phyloP scores from a whole-genome alignment of 768 basidiomycete genomes.

The Hydnomerulius pinastri region DNA sequence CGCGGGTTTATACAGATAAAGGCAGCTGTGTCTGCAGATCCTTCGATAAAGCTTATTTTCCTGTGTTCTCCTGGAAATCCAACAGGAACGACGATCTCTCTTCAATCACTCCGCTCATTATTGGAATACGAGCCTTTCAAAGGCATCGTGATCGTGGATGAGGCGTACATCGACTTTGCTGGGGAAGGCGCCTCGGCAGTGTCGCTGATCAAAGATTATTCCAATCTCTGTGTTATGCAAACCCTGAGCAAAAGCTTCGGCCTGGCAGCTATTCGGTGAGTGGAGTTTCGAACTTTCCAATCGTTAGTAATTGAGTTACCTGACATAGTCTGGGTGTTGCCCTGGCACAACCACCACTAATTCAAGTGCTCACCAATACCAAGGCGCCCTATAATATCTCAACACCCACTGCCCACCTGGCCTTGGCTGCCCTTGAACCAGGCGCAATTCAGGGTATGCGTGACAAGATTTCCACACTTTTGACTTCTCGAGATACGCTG shows the following conservation, averaged over 20 bases:
- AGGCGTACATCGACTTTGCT: constrained; percentile 97
- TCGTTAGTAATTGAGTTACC: not conserved
- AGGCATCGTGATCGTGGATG: constrained; percentile 92
- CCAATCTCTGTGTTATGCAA: constrained; percentile 93
- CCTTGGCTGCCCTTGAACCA: constrained; percentile 73
- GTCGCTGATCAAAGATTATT: constrained; percentile 73
- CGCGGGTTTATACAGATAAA: constrained; percentile 59
- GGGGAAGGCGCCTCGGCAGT: constrained; percentile 61
- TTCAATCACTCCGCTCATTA: constrained; percentile 64
- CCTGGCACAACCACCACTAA: constrained; percentile 84
- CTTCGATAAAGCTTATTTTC: constrained; percentile 87
- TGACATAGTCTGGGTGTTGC: constrained; percentile 79
- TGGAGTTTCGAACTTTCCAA: not conserved
- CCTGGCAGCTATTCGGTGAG: constrained; percentile 90
- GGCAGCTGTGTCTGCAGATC: constrained; percentile 63
- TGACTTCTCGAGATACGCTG: constrained; percentile 57
- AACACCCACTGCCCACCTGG: constrained; percentile 82
- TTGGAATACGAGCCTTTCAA: constrained; percentile 82
- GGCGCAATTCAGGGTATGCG: constrained; percentile 64
- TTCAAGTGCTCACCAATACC: constrained; percentile 90
- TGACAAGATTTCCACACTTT: constrained; percentile 59
- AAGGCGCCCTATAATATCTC: constrained; percentile 99
- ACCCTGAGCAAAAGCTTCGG: constrained; percentile 97
- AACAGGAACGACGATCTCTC: constrained; percentile 83
- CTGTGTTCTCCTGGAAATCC: constrained; percentile 98